Evolutionary conservation across 306 rosid genomes (phyloP), one percentile per base, ranked within the genome.

Genomic region (Prunus kanzakura): DNA sequence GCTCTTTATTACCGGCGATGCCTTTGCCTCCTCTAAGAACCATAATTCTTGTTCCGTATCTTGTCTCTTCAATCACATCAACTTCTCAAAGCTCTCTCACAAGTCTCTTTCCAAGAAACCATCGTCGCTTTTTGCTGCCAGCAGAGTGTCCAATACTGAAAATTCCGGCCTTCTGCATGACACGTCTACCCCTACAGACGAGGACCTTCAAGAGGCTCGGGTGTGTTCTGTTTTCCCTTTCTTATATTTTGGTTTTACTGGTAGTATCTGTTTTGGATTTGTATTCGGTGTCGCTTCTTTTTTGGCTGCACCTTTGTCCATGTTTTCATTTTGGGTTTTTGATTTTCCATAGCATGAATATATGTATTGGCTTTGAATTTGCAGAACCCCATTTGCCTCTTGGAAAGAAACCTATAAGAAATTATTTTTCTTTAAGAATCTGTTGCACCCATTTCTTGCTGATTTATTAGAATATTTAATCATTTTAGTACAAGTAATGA

Each of bases 161-260:
- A 81, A 61, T 64, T 60, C 85, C 8, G 87, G 85, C 19, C 83
- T 79, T 22, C 84, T 83, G 18, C 83, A 80, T 56, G 87, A 76
- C 67, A 73, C 94, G 2, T 43, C 89, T 62, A n/a, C 75, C 71
- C 80, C 88, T 22, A 50, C 72, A 5, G 87, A 47, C 15, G 61
- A 20, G 61, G 27, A 22, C 61, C 61, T 56, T 20, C 61, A 85
- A 22, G 91, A 41, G 25, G 71, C 93, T 84, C 93, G 88, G 97
- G 98, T 93, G 87, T 70, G 85, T 84, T 67, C 65, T 8, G 6
- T 73, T 51, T 67, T 76, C 32, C 64, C 30, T n/a, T n/a, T 13
- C 25, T 1, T 12, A 41, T 9, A 1, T 49, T 2, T 55, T 66
- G 9, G n/a, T 22, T 69, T 11, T 2, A 22, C 55, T 15, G 27